Evolutionary conservation across 1,139 yeast species (phyloP).

Genomic region (Petasospora fabianii): DNA sequence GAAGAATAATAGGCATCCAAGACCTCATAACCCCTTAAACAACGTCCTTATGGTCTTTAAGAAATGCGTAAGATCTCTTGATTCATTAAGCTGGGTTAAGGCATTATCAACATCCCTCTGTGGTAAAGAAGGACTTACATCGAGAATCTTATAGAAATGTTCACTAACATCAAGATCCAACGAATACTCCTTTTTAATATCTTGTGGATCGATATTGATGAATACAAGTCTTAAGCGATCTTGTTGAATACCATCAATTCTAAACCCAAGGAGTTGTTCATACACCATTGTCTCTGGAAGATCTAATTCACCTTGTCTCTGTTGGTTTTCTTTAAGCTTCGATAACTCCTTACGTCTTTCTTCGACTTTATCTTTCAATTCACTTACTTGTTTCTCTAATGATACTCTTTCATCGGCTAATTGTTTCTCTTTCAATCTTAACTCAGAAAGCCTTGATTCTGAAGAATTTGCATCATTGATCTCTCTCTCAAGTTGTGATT

Average conservation of each 20-base stretch:
- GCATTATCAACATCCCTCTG: slow-evolving; percentile 26
- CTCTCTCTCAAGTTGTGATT: slow-evolving; percentile 22
- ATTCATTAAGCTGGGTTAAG: slow-evolving; percentile 35
- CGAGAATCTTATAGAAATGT: slow-evolving; percentile 33
- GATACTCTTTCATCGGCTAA: slow-evolving; percentile 25
- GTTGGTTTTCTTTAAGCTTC: slow-evolving; percentile 27
- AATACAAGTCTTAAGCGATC: slow-evolving; percentile 40
- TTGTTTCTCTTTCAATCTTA: slow-evolving; percentile 19
- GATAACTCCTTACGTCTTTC: slow-evolving; percentile 29
- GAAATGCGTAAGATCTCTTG: slow-evolving; percentile 39
- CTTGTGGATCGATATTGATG: slow-evolving; percentile 40
- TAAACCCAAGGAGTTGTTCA: slow-evolving; percentile 45
- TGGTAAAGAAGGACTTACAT: slow-evolving; percentile 35
- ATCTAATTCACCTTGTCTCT: slow-evolving; percentile 36
- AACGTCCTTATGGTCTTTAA: slow-evolving; percentile 35
- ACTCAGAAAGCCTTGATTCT: slow-evolving; percentile 22
- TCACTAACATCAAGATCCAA: slow-evolving; percentile 39
- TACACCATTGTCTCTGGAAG: slow-evolving; percentile 36
- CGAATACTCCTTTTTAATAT: slow-evolving; percentile 37
- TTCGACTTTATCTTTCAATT: slow-evolving; percentile 32
- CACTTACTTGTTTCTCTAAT: slow-evolving; percentile 25
- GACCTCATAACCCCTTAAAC: slow-evolving; percentile 17
- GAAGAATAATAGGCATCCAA: too few species aligned
- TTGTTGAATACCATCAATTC: slow-evolving; percentile 38
- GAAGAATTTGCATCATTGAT: slow-evolving; percentile 20